These are phyloP conservation scores for Myochromella boudieri DNA, from an alignment of 768 basidiomycete genomes.

Conservation along the genomic window DNA sequence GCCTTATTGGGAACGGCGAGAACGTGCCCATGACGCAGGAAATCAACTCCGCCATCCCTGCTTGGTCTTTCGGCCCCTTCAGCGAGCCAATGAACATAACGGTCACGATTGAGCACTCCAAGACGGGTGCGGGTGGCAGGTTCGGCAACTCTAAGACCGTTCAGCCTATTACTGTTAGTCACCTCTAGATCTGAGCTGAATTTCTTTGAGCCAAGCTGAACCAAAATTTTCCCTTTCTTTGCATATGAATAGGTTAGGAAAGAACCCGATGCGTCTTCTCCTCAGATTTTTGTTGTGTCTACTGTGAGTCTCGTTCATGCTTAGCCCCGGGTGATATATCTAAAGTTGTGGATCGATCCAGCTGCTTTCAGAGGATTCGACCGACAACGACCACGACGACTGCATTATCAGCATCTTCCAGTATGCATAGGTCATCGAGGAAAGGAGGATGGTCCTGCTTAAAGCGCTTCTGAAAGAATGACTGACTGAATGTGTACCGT, in stretches of 20 bases:
- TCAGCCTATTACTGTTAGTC: background rate
- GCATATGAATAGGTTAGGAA: conserved; percentile 6
- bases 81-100: conserved; percentile 1
- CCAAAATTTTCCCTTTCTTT: too few relatives aligned
- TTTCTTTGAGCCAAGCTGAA: background rate
- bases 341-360: background rate
- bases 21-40: conserved; percentile 8
- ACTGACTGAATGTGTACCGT: too few relatives aligned
- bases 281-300: conserved; percentile 1
- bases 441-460: too few relatives aligned
- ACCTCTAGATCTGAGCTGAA: background rate
- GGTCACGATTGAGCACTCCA: conserved; percentile 4
- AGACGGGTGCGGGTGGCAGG: background rate
- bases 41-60: background rate
- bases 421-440: too few relatives aligned
- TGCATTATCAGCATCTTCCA: background rate
- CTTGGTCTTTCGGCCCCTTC: conserved; percentile 13
- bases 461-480: too few relatives aligned
- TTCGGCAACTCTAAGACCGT: conserved; percentile 7
- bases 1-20: conserved; percentile 4
- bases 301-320: conserved; percentile 6
- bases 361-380: conserved; percentile 10
- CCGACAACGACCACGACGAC: background rate
- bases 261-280: background rate
- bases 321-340: background rate